A percentile compares a stretch with the other conserved stretches of the same genome.
phyloP scores from a whole-genome alignment of 2,329 filamentous ascomycete genomes.

The Phaeoacremonium minimum region DNA sequence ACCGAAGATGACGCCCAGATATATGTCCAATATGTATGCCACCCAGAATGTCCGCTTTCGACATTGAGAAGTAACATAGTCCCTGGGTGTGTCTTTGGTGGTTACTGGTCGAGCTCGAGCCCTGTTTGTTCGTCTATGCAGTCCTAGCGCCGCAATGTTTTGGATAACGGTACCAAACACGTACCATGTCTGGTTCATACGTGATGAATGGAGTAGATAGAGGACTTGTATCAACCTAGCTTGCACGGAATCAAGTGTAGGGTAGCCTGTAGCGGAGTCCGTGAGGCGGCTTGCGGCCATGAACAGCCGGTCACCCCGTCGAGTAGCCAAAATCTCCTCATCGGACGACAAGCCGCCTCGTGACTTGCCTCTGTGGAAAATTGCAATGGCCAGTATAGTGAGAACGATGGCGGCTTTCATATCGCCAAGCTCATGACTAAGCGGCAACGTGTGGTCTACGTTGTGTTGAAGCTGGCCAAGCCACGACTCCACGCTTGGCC shows the following conservation, averaged over 20 bases:
- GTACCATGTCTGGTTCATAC: conserved; percentile 58
- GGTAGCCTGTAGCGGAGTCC: conserved; percentile 45
- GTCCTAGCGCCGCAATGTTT: conserved; percentile 38
- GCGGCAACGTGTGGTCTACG: conserved; percentile 25
- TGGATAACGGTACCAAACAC: conserved; percentile 53
- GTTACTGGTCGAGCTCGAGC: not conserved
- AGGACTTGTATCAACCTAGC: conserved; percentile 52
- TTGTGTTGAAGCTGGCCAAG: conserved; percentile 10
- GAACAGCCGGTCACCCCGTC: conserved; percentile 32
- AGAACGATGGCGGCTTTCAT: conserved; percentile 42
- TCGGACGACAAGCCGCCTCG: conserved; percentile 12
- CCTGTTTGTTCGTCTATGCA: conserved; percentile 19
- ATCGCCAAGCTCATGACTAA: conserved; percentile 32
- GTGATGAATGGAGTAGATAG: conserved; percentile 52
- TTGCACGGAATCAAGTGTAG: conserved; percentile 51
- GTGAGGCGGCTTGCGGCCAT: conserved; percentile 32
- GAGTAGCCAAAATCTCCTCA: conserved; percentile 14
- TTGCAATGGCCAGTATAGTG: conserved; percentile 43
- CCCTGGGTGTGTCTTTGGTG: conserved; percentile 16
- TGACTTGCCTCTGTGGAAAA: conserved; percentile 35
- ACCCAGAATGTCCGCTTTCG: conserved; percentile 58
- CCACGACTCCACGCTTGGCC: conserved; percentile 44
- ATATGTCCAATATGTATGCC: conserved; percentile 58
- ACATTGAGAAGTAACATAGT: conserved; percentile 45
- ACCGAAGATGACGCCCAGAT: conserved; percentile 59